Evolutionary conservation across 768 basidiomycete genomes (phyloP), one percentile per base, ranked within the genome.

Genomic region (Trametes meyenii): DNA sequence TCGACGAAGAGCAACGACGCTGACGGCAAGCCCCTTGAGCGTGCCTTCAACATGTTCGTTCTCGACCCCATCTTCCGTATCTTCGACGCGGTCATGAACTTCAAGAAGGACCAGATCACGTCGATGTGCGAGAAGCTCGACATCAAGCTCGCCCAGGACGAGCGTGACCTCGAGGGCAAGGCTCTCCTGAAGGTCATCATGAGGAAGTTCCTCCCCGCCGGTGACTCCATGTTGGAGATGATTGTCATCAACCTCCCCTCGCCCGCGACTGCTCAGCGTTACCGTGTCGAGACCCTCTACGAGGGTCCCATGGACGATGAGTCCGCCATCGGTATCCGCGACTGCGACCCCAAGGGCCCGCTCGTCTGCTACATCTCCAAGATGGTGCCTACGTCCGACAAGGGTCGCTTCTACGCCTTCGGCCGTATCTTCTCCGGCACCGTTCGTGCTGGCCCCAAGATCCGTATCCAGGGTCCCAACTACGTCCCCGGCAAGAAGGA

Each of bases 241-340:
- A 98, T 98, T 78, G 95, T 98, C 83, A 93, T 99, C 78, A 94
- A 98, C 81, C 88, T 99, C 66, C 96, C 97, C 46, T 99, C 97
- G 23, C 96, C 96, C 59, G 88, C 87, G 59, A 98, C 96, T 64
- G 97, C 97, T 64, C 97, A 99, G 79, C 86, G 90, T 56, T 98
- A 98, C 80, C 96, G 97, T 85, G 96, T 97, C 58, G 95, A 98
- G 84, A 98, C 97, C 68, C 89, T 99, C 64, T 98, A 99, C 78
- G 97, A 99, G 75, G 97, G 97, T 75, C 97, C 97, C 71, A 94
- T 98, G 94, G 97, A 99, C 79, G 97, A 99, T 73, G 97, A 99
- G 79, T 97, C 94, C 62, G 97, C 97, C 68, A 94, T 98, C 68
- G 93, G 87, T 80, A 96, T 99, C 82, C 89, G 97, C 55, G 96